Evolutionary conservation across 2,329 filamentous ascomycete genomes (phyloP), one percentile per base, ranked within the genome.

Genomic region (Ceratocystis destructans): DNA sequence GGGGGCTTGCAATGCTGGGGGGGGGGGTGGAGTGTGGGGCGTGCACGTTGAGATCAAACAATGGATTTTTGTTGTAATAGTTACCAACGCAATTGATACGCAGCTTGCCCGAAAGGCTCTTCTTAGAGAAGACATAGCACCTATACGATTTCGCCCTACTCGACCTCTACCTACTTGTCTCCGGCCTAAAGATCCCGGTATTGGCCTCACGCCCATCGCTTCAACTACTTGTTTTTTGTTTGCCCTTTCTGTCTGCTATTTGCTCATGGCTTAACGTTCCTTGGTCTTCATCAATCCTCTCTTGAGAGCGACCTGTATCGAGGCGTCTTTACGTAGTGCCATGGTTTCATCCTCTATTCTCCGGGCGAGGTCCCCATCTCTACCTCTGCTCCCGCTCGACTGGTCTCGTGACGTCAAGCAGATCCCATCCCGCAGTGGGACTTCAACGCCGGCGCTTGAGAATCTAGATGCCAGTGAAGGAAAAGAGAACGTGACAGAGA

Each of bases 331-430:
- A 15, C 6, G 31, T 20, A 15, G 22, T 22, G 61, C 7, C 37
- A 65, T 65, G 50, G 50, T 41, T 20, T 59, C 53, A 20, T 55
- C 64, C 17, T 57, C 50, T 46, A 25, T 20, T 63, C 45, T 5
- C 5, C 41, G 64, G 28, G 59, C 65, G n/a, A 46, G 66, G 20
- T 68, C 66, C 5, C 66, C 64, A 25, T 68, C 66, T 15, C 45
- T 68, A 1, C 66, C 66, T 22, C 63, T 64, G 15, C 61, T 68
- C 10, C 55, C 62, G 8, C 41, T 65, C 5, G 62, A 64, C 25
- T 22, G 41, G 12, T 45, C 55, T 8, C 44, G 62, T 31, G 50
- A 64, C 44, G 3, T 44, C 8, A 61, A 66, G 22, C 50, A 33
- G 25, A 31, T 46, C n/a, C 17, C 55, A 25, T 33, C 57, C 17